Evolutionary conservation across 306 rosid species (phyloP).

Genomic region (Arachis hypogaea): DNA sequence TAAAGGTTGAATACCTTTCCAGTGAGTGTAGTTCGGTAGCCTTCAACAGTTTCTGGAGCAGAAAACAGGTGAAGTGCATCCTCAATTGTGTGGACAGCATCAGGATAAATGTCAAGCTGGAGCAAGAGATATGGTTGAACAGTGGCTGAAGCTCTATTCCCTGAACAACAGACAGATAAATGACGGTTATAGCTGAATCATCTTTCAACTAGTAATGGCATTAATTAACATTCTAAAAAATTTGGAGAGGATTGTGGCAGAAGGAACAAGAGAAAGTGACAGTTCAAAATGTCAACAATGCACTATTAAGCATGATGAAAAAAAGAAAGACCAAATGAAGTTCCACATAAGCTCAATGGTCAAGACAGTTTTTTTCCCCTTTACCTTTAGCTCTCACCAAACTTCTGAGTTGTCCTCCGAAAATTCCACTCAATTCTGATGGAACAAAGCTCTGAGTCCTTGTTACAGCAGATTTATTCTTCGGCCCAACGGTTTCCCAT

Average conservation of each 20-base stretch:
- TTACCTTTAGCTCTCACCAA: constrained; percentile 82
- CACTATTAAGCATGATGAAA: constrained; percentile 9
- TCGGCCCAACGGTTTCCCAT: constrained; percentile 97
- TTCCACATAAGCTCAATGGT: constrained; percentile 4
- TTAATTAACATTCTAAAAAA: no score
- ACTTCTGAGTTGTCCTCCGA: constrained; percentile 87
- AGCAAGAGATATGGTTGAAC: constrained; percentile 82
- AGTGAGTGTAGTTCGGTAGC: constrained; percentile 71
- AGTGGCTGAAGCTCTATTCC: constrained; percentile 69
- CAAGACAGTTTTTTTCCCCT: neutral
- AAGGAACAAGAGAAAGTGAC: neutral
- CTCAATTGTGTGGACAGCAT: constrained; percentile 74
- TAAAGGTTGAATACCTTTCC: constrained; percentile 66
- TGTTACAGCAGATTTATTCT: constrained; percentile 93
- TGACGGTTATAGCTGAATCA: neutral
- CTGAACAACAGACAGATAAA: constrained; percentile 24
- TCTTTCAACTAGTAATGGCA: neutral
- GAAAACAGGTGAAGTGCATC: constrained; percentile 87
- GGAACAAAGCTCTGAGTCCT: constrained; percentile 87
- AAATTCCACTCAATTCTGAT: constrained; percentile 78
- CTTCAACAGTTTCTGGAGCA: constrained; percentile 92
- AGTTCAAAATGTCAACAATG: constrained; percentile 6
- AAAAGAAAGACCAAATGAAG: neutral
- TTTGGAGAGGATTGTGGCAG: neutral
- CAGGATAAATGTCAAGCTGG: constrained; percentile 88